These are phyloP conservation scores for Colletotrichum liriopes DNA, from an alignment of 2,329 filamentous ascomycete species.

Conservation along the genomic window DNA sequence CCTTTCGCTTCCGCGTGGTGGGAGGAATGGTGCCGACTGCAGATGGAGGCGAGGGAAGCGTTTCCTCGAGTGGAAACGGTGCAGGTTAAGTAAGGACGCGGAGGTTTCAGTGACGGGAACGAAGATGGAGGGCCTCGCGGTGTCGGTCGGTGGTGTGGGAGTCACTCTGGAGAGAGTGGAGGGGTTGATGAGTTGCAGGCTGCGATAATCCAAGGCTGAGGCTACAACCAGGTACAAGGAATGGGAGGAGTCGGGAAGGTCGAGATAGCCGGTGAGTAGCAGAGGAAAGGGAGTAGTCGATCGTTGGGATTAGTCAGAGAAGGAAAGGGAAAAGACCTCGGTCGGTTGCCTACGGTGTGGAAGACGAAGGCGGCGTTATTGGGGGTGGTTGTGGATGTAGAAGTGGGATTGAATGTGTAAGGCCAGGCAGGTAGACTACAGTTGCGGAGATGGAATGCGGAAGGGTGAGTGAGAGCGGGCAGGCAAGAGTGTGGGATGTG, in stretches of 20 bases:
- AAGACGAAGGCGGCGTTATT: conserved; percentile 13
- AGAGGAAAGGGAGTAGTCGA: conserved; percentile 3
- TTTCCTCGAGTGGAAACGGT: conserved; percentile 36
- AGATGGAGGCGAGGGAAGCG: conserved; percentile 31
- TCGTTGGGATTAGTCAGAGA: conserved; percentile 26
- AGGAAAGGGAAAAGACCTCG: conserved; percentile 6
- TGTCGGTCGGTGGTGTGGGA: conserved; percentile 19
- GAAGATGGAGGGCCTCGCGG: neutral
- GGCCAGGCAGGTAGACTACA: neutral
- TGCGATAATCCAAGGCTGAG: conserved; percentile 32
- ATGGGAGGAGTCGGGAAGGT: conserved; percentile 8
- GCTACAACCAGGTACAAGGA: conserved; percentile 7
- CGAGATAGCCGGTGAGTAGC: neutral
- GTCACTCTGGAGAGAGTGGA: conserved; percentile 18
- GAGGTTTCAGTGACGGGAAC: neutral
- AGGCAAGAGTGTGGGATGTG: conserved; percentile 4
- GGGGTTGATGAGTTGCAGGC: conserved; percentile 12
- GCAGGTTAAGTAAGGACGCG: neutral
- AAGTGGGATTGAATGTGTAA: conserved; percentile 14
- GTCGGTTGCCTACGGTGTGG: conserved; percentile 23
- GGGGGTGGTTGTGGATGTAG: conserved; percentile 3
- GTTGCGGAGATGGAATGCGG: conserved; percentile 11
- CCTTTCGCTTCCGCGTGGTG: conserved; percentile 73
- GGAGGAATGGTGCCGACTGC: conserved; percentile 71
- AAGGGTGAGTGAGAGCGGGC: conserved; percentile 5